These are phyloP conservation scores for Eucalyptus decipiens DNA, from an alignment of 345 rosid species.

Conservation along the genomic window DNA sequence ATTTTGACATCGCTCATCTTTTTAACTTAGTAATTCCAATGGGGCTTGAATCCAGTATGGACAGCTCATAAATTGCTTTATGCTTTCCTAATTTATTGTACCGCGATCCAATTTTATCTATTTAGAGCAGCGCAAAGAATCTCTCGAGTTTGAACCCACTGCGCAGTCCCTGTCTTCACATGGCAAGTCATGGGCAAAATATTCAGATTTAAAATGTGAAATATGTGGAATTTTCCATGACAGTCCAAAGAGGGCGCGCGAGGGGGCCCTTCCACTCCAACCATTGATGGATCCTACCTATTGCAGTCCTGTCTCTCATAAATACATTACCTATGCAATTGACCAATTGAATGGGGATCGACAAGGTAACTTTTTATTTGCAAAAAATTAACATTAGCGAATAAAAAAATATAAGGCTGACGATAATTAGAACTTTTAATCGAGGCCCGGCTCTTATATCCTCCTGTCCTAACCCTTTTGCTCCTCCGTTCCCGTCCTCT, in stretches of 20 bases:
- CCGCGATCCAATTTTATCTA: not conserved
- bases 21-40: not conserved
- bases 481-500: not conserved
- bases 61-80: not conserved
- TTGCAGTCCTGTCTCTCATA: not conserved
- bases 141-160: not conserved
- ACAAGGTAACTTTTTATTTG: not conserved
- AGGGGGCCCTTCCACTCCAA: not conserved
- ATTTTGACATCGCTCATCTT: not conserved
- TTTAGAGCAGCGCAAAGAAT: not conserved
- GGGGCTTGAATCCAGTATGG: not conserved
- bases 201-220: not conserved
- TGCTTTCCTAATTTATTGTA: not conserved
- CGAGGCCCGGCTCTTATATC: not conserved
- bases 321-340: not conserved
- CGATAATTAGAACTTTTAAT: not conserved
- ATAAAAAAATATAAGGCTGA: not conserved
- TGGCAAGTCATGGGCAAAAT: not conserved
- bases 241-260: not conserved
- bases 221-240: not conserved
- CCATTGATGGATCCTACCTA: not conserved
- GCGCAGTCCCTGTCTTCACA: not conserved
- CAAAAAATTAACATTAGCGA: not conserved
- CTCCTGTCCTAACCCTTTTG: not conserved
- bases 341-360: not conserved